Base-by-base conservation (phyloP, 2,329 filamentous ascomycete genomes). In the Trichoderma guizhouense region DNA sequence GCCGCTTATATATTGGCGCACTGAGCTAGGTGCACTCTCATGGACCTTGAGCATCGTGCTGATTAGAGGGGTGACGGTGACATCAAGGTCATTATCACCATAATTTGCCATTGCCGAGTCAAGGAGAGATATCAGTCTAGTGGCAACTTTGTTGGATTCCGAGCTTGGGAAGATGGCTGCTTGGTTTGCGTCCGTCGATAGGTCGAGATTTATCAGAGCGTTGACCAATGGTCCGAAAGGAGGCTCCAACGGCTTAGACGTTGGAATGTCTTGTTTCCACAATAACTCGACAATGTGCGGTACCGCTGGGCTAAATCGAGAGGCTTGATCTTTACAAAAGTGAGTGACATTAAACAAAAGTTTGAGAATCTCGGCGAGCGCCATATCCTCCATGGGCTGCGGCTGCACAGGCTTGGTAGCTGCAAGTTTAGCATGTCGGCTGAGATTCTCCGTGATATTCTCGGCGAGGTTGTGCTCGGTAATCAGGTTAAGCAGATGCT, bases 331-430 rank as follows among this genome's bases (percentile, higher is more conserved):
- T 5, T 90, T 89, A 75, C 91, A 92, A 77, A 91, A 90, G 76
- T 95, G 91, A 2, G 92, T 92, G 68, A 97, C 86, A 80, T 98
- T 98, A 85, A 97, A 98, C 66, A 97, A 83, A 53, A 98, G 86
- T 78, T 97, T 98, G 64, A 96, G 84, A 0, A 92, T 95, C 80
- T 98, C 95, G 9, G 86, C 86, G 47, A 98, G 85, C 0, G 95
- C 94, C 89, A 95, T 90, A 72, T 92, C 90, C 74, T 92, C 90
- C 86, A 95, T 92, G 0, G 88, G 87, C 55, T 88, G 83, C 14
- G 75, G 75, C 12, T 55, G 47, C 8, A 77, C 78, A 28, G 78
- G 74, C 60, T 78, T 77, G 24, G 74, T 72, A 21, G 77, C 74
- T 9, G 81, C 69, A 4, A 81, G 76, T 68, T 86, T 88, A 7